A percentile compares a stretch with the other conserved stretches of the same genome.
Evolutionary conservation across 768 basidiomycete genomes (phyloP).

Genomic region (Pleurotus tuber-regium): DNA sequence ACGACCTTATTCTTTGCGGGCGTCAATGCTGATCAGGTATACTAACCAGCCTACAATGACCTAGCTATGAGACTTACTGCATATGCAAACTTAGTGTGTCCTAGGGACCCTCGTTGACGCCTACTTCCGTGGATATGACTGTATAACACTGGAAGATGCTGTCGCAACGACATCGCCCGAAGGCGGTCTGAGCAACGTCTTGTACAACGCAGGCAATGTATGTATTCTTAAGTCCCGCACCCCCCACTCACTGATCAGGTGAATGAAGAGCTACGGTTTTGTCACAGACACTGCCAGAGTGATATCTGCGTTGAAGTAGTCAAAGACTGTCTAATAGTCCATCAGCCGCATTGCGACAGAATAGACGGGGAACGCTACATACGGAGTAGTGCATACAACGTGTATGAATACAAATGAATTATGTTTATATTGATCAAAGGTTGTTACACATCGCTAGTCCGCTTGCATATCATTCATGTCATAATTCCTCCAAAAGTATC

Average conservation of each 20-base stretch:
- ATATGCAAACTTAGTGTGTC: constrained; percentile 50
- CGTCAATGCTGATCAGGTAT: constrained; percentile 67
- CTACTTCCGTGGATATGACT: constrained; percentile 64
- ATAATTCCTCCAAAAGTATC: constrained; percentile 1
- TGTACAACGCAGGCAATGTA: constrained; percentile 56
- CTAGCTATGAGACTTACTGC: background rate
- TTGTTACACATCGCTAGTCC: background rate
- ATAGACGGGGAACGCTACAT: background rate
- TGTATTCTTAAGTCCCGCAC: constrained; percentile 27
- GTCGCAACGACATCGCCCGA: constrained; percentile 63
- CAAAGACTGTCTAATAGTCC: background rate
- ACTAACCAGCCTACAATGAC: background rate
- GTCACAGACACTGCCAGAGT: constrained; percentile 14
- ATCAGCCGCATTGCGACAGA: too few relatives aligned
- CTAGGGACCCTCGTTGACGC: constrained; percentile 62
- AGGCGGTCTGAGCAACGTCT: constrained; percentile 53
- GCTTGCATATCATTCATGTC: background rate
- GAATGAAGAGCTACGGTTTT: constrained; percentile 8
- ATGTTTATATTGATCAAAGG: background rate
- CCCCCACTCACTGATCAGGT: too few relatives aligned
- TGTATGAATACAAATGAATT: constrained; percentile 5
- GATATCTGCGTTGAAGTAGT: constrained; percentile 1
- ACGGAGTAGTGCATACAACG: background rate
- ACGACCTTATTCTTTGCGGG: constrained; percentile 61
- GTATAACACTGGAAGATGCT: constrained; percentile 53